Evolutionary conservation across 192 early-diverging fungal species (phyloP), one percentile per base, ranked within the genome.

Genomic region (Backusella tuberculispora): DNA sequence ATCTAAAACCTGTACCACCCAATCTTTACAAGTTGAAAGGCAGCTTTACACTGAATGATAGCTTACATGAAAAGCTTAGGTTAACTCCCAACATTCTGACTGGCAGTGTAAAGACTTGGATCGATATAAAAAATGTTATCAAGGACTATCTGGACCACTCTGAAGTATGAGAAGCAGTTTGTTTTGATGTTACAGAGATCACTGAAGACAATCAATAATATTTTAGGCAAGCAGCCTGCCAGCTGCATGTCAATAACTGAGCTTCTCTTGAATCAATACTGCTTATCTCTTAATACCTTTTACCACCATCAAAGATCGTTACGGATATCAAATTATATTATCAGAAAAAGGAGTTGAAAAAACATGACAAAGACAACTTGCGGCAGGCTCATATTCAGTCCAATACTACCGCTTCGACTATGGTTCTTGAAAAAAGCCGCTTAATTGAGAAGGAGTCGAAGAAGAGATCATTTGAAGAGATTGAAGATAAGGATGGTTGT

Each of bases 191-290:
- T 64, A 64, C 63, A 64, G 29, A 64, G 29, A 64, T 38, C 63
- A 64, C 44, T 26, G 63, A 64, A 64, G 24, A 64, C 63, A 24
- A 37, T 64, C 29, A 26, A 64, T 64, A 26, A 38, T 38, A 38
- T 5, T 64, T 37, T 64, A 64, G 37, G 26, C 63, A 64, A 64
- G 63, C 63, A 64, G 29, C 63, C n/a, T 64, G 63, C 63, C 37
- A 64, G 7, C 63, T 37, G 63, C 24, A 38, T 26, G 29, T 38
- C 29, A 64, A 64, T 6, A 64, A 64, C 29, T 64, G 63, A 64
- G 63, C 63, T 64, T 64, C 63, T 64, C 63, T 64, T 64, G 63
- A 64, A 64, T 9, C 34, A 64, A 64, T 64, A 64, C 63, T 64
- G 63, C 63, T 64, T 29, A 64, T 38, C 34, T 64, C 63, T 37